Evolutionary conservation across 2,329 filamentous ascomycete genomes (phyloP).

Genomic region (Penicillium crustosum): DNA sequence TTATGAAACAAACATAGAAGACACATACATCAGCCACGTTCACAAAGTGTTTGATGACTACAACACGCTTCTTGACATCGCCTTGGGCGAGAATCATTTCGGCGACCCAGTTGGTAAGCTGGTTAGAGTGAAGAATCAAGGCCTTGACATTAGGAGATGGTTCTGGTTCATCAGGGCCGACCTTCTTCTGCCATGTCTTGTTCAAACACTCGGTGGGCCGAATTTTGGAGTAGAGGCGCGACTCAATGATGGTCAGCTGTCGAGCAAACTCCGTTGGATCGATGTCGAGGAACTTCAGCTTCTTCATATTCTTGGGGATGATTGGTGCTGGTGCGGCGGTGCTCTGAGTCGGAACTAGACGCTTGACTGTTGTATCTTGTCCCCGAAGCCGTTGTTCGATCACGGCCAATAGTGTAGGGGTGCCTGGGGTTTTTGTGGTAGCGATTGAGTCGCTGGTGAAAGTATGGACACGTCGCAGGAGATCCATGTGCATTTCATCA

Average conservation of each 20-base stretch:
- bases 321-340: constrained; percentile 82
- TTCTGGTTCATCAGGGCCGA: constrained; percentile 67
- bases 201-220: constrained; percentile 94
- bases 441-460: constrained; percentile 93
- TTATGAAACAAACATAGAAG: background rate
- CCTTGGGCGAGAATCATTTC: constrained; percentile 97
- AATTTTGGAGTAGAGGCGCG: constrained; percentile 90
- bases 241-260: constrained; percentile 95
- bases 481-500: constrained; percentile 77
- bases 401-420: constrained; percentile 77
- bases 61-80: constrained; percentile 92
- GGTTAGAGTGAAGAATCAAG: constrained; percentile 94
- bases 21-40: constrained; percentile 79
- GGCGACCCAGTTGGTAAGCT: constrained; percentile 98
- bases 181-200: constrained; percentile 99
- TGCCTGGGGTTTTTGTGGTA: constrained; percentile 88
- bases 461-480: constrained; percentile 83
- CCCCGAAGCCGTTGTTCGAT: constrained; percentile 86
- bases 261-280: constrained; percentile 95
- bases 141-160: constrained; percentile 93
- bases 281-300: constrained; percentile 96
- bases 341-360: constrained; percentile 81
- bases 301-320: constrained; percentile 99
- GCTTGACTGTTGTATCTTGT: constrained; percentile 76
- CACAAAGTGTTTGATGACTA: constrained; percentile 98